Evolutionary conservation across 2,329 filamentous ascomycete species (phyloP), one percentile per base, ranked within the genome.

Genomic region (Ophiocordyceps robertsii): DNA sequence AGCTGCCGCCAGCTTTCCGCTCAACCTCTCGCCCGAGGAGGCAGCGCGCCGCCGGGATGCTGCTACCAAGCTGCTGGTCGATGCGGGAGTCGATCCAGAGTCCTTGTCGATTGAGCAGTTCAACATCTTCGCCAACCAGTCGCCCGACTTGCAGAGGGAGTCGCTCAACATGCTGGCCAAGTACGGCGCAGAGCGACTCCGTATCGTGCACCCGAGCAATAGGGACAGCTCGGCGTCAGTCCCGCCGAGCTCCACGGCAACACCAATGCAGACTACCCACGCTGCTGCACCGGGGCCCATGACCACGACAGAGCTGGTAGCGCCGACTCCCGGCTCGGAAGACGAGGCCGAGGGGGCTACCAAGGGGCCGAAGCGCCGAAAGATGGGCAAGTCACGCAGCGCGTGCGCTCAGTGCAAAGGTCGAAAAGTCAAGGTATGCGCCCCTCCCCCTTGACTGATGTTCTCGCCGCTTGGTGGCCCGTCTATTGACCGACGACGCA

Each of bases 91-190:
- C n/a, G 66, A 74, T 32, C 72, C 71, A 1, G 57, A 61, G 2
- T 70, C 72, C 0, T 58, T 78, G 10, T 73, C 70, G 0, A 47
- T 56, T 4, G 73, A 77, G 38, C 74, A 78, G 50, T 75, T 78
- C 46, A 68, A 61, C 48, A 78, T 77, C 14, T 75, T 79, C 48
- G 64, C 73, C 9, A 78, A 79, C 43, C 75, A 79, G 55, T 68
- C 73, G 1, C 72, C 73, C 0, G 64, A 69, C 3, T 55, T 77
- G 6, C 75, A 78, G 47, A 59, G 61, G 41, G 65, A 72, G 42
- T 78, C 75, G 1, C 56, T 79, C 13, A 64, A 61, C 1, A 73
- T 79, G 72, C 61, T 78, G 11, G 64, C 67, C 1, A 69, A 66
- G 50, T 77, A 77, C 43, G 75, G 75, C 17, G 73, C 75, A 7